Conservation (phyloP, 768 basidiomycete species). For the Termitomyces bulborhizus region DNA sequence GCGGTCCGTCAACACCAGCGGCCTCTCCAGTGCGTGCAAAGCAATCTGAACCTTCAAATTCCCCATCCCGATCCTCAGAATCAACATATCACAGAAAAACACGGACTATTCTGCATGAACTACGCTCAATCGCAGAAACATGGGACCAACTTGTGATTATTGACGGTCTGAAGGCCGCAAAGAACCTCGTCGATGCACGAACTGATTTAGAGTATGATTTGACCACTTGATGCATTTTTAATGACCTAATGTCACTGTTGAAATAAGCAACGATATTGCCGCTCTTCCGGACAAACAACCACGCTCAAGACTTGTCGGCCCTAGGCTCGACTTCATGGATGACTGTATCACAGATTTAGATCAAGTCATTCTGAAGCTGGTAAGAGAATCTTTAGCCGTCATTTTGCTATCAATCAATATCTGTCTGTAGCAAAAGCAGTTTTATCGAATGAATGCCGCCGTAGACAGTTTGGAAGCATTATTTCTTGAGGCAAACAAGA, state of each 20-base stretch:
- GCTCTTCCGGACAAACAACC: constrained; percentile 52
- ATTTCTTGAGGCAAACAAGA: constrained; percentile 62
- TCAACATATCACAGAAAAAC: constrained; percentile 79
- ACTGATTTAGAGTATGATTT: constrained; percentile 78
- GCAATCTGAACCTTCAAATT: constrained; percentile 31
- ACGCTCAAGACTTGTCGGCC: constrained; percentile 50
- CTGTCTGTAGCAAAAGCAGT: constrained; percentile 54
- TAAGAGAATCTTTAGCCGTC: constrained; percentile 26
- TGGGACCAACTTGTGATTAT: constrained; percentile 82
- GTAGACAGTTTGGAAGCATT: constrained; percentile 62
- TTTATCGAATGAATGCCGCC: constrained; percentile 55
- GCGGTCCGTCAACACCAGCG: constrained; percentile 71
- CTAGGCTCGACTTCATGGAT: constrained; percentile 67
- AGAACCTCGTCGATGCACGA: constrained; percentile 64
- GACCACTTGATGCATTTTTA: not conserved
- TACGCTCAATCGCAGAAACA: constrained; percentile 53
- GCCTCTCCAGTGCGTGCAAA: constrained; percentile 53
- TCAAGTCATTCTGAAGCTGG: constrained; percentile 55
- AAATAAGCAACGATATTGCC: constrained; percentile 56
- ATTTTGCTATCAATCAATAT: not conserved
- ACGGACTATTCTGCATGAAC: constrained; percentile 61
- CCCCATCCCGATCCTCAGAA: constrained; percentile 50
- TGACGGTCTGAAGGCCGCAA: constrained; percentile 75
- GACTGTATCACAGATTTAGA: constrained; percentile 55
- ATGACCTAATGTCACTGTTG: constrained; percentile 6